Evolutionary conservation across 192 early-diverging fungal genomes (phyloP).

Genomic region (Umbelopsis sp.): DNA sequence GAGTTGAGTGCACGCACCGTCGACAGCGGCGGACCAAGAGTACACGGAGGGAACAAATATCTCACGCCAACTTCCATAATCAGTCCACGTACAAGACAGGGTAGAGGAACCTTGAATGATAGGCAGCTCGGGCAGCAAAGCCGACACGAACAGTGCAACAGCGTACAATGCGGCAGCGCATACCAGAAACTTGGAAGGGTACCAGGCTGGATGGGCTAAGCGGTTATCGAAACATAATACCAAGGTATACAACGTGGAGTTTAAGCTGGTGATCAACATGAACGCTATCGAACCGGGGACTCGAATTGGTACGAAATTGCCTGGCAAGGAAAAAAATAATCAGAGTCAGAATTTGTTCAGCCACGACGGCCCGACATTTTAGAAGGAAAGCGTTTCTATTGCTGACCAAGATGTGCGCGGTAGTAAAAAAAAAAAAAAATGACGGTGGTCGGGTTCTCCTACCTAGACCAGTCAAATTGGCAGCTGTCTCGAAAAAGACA

Average conservation of each 20-base stretch:
- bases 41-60: background rate
- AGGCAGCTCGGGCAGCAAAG: conserved; percentile 4
- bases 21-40: conserved; percentile 1
- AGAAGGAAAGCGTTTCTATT: no score
- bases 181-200: background rate
- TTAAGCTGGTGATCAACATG: background rate
- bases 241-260: background rate
- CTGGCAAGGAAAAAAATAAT: background rate
- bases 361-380: no score
- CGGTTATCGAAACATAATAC: background rate
- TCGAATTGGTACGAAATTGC: background rate
- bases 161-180: background rate
- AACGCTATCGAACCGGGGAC: background rate
- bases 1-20: background rate
- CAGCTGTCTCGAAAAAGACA: background rate
- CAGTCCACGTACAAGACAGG: background rate
- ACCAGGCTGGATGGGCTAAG: background rate
- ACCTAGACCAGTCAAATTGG: background rate
- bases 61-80: conserved; percentile 3
- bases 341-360: no score
- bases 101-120: background rate
- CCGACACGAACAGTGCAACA: background rate
- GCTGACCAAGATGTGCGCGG: background rate
- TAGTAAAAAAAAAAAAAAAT: background rate
- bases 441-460: background rate